Percentiles rank a stretch among this genome's conserved stretches.
phyloP scores from a whole-genome alignment of 148 eudicot species.

The Rhododendron mucronatum region DNA sequence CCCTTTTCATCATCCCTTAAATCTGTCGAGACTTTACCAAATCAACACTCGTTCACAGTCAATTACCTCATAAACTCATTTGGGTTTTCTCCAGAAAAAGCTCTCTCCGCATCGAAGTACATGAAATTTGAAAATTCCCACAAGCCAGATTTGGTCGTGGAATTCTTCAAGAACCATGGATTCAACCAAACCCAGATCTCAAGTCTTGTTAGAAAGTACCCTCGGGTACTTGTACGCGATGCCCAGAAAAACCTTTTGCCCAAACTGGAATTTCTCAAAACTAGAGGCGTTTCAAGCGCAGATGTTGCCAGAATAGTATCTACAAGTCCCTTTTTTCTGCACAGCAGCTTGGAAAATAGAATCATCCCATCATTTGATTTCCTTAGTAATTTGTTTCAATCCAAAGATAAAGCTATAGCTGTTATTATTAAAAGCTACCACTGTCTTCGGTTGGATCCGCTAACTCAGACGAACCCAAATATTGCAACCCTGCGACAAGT shows the following conservation, averaged over 20 bases:
- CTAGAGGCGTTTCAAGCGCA: not conserved
- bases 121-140: not conserved
- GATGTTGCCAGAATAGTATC: not conserved
- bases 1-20: not conserved
- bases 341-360: not conserved
- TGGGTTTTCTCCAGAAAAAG: not conserved
- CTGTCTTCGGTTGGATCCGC: not conserved
- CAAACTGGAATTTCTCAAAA: not conserved
- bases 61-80: no score
- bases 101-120: not conserved
- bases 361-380: not conserved
- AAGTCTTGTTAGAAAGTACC: not conserved
- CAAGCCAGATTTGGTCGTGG: not conserved
- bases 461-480: not conserved
- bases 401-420: not conserved
- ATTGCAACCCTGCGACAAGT: not conserved
- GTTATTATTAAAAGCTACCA: not conserved
- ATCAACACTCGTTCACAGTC: no score
- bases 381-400: not conserved
- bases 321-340: not conserved
- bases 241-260: not conserved
- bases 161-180: not conserved
- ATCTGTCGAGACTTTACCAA: no score
- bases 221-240: not conserved
- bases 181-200: not conserved